Conservation (phyloP, 2,329 filamentous ascomycete genomes). For the Cercospora sojina region DNA sequence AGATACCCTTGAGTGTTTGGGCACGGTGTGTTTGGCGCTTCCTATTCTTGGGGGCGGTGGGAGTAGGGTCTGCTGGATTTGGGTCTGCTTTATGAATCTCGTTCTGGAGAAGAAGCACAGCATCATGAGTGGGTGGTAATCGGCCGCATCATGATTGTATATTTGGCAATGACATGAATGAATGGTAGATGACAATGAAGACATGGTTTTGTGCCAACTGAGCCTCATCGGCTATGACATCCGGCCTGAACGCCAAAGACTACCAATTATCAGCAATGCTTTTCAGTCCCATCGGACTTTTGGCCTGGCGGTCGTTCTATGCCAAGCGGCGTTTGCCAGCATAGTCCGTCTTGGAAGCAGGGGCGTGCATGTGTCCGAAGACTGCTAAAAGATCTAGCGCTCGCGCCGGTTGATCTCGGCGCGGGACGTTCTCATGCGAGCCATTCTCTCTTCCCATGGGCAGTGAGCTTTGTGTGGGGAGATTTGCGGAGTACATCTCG, state of each 20-base stretch:
- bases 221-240: background rate
- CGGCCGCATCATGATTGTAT: background rate
- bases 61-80: slow-evolving; percentile 6
- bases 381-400: background rate
- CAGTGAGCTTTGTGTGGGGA: background rate
- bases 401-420: background rate
- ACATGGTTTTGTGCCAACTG: background rate
- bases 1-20: slow-evolving; percentile 4
- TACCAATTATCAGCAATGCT: background rate
- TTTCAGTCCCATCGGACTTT: background rate
- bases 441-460: background rate
- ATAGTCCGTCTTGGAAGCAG: background rate
- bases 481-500: background rate
- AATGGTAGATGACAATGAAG: background rate
- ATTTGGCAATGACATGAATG: slow-evolving; percentile 3
- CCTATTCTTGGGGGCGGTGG: background rate
- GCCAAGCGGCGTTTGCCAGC: background rate
- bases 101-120: background rate
- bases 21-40: slow-evolving; percentile 9
- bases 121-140: background rate
- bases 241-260: background rate
- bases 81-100: background rate
- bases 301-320: background rate
- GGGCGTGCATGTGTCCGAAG: background rate
- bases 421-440: background rate